Evolutionary conservation across 192 early-diverging fungal species (phyloP), one percentile per base, ranked within the genome.

Genomic region (Geranomyces michiganensis): DNA sequence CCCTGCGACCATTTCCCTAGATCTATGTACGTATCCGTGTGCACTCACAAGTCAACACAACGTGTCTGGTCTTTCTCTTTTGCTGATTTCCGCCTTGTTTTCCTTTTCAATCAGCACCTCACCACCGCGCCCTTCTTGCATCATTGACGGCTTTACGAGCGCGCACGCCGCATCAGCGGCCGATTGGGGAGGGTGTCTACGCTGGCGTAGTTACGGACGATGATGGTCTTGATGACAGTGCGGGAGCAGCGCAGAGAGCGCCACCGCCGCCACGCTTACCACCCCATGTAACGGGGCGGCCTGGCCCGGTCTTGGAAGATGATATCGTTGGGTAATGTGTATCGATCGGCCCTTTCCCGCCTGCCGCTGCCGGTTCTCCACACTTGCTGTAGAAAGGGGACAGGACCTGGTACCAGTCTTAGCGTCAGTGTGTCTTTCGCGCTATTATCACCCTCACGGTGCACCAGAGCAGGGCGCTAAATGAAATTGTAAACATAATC

Each of bases 301-400:
- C 36, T 41, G 36, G 51, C 7, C 58, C 58, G 30, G 58, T 60
- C 22, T 32, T 60, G 58, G 58, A 60, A 32, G 58, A 60, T 29
- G 58, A 60, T 60, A 60, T 60, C 26, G 30, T 24, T 3, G 58
- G 27, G 22, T 19, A 60, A 7, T 29, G 58, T 9, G 24, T n/a
- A 19, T 47, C 19, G 46, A 10, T 47, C 46, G 19, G 19, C 12
- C 10, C 19, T 47, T 10, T 47, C 12, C 10, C 19, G n/a, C n/a
- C n/a, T n/a, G n/a, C n/a, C n/a, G n/a, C n/a, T n/a, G n/a, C n/a
- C n/a, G n/a, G n/a, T n/a, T n/a, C n/a, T n/a, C n/a, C n/a, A n/a
- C n/a, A n/a, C 46, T 47, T 47, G 46, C 46, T 19, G 10, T 19
- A 10, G 12, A 47, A 47, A 47, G 10, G 19, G 12, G 12, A 10